Evolutionary conservation across 495 filamentous ascomycete genomes (phyloP).

Genomic region (Rusavskia elegans): DNA sequence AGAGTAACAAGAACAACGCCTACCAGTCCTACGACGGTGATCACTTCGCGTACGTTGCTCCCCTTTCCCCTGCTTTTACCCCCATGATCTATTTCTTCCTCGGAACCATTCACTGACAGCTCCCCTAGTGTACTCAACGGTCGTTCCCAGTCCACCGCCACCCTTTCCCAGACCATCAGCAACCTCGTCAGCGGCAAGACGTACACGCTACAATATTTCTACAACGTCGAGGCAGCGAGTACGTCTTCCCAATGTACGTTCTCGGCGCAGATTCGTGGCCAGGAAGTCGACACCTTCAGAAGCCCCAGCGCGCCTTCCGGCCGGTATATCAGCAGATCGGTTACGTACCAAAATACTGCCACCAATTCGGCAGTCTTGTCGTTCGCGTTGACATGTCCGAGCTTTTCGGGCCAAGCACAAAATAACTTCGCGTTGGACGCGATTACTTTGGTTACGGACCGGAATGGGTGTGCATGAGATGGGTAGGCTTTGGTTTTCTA

Average conservation of each 20-base stretch:
- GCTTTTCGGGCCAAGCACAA: background rate
- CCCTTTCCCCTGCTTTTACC: background rate
- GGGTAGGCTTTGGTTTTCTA: too few relatives aligned
- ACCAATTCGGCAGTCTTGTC: background rate
- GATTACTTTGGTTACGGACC: background rate
- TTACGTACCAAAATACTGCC: background rate
- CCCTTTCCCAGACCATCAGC: background rate
- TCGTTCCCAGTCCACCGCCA: background rate
- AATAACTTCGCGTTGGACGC: background rate
- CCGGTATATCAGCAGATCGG: background rate
- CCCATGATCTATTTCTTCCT: too few relatives aligned
- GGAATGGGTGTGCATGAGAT: background rate
- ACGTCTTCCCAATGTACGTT: background rate
- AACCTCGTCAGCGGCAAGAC: background rate
- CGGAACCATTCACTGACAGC: too few relatives aligned
- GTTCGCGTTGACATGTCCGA: background rate
- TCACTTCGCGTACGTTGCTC: too few relatives aligned
- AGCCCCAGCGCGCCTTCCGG: background rate
- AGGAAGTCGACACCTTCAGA: background rate
- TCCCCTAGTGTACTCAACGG: background rate
- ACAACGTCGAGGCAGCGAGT: background rate
- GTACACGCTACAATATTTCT: background rate
- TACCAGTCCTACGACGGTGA: too few relatives aligned
- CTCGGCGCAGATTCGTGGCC: background rate
- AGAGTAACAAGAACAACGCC: too few relatives aligned